Evolutionary conservation across 441 rosid genomes (phyloP), one percentile per base, ranked within the genome.

Genomic region (Hura crepitans): DNA sequence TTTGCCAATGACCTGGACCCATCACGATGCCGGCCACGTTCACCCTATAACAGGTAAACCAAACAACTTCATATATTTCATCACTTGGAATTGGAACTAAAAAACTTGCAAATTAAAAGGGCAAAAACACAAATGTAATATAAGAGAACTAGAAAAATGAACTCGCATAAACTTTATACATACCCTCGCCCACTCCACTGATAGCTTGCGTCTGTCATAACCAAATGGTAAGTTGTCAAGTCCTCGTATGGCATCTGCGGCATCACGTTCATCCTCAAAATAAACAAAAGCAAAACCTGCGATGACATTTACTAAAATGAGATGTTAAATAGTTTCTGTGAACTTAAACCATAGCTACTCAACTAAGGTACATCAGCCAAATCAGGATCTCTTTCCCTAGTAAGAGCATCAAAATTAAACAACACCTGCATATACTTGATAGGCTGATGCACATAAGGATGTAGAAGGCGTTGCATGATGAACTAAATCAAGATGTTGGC

Each of bases 271-370:
- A 72, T 89, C 91, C 81, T 88, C 94, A 64, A 86, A 89, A 78
- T 92, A 92, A 69, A 89, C 96, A 79, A 92, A 92, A 42, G 93
- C 98, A 84, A 82, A 91, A 12, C 98, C 98, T 93, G 85, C 85
- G 84, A 73, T 5, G 59, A 56, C 3, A 45, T 9, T n/a, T 58
- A 70, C 28, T 27, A 30, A 72, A 37, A 71, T 79, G 37, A 81
- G 81, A 60, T 42, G 28, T 31, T 27, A 69, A 75, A 72, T 37
- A 8, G 54, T 25, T 14, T 53, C 66, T 8, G 46, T 17, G 23
- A 51, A 28, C 63, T 51, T 46, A 18, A 55, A 8, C n/a, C 56
- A 71, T 51, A 69, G 77, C 72, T 69, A 72, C 73, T 39, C 54
- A 78, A 23, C 72, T 51, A 49, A 71, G 65, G 77, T 33, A 81